These are phyloP conservation scores for Albifimbria verrucaria DNA, from an alignment of 2,329 filamentous ascomycete species.

Conservation along the genomic window DNA sequence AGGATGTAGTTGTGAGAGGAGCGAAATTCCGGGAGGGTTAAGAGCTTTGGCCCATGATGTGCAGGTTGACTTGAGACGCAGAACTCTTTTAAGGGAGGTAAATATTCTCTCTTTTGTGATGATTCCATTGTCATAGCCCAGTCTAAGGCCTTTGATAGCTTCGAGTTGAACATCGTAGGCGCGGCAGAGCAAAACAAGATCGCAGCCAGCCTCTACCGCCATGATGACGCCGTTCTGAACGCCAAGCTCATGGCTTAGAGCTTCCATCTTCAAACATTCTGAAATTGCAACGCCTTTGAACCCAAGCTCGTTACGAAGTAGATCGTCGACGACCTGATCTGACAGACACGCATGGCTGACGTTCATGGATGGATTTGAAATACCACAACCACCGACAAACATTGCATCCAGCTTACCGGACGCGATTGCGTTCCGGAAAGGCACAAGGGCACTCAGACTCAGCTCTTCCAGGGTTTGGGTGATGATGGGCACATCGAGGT, in stretches of 20 bases:
- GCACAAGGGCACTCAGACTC: constrained; percentile 85
- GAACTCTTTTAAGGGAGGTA: constrained; percentile 73
- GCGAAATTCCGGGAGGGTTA: constrained; percentile 75
- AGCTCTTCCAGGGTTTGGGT: constrained; percentile 92
- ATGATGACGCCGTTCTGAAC: constrained; percentile 95
- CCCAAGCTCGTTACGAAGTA: constrained; percentile 81
- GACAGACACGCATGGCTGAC: constrained; percentile 94
- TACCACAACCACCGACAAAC: constrained; percentile 93
- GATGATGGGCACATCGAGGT: constrained; percentile 89
- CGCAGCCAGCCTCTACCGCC: constrained; percentile 95
- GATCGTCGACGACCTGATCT: constrained; percentile 86
- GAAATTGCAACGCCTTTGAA: constrained; percentile 93
- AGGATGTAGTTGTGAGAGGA: constrained; percentile 77
- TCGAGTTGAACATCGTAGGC: constrained; percentile 88
- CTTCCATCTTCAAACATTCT: constrained; percentile 95
- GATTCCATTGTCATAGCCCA: constrained; percentile 87
- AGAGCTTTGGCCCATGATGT: constrained; percentile 89
- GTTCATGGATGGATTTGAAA: constrained; percentile 87
- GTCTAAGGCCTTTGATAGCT: constrained; percentile 83
- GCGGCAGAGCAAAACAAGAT: constrained; percentile 83
- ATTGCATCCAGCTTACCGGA: constrained; percentile 83
- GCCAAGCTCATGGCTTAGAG: constrained; percentile 91
- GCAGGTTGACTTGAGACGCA: constrained; percentile 78
- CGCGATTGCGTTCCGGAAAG: constrained; percentile 85
- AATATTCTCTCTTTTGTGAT: constrained; percentile 77